Evolutionary conservation across 345 rosid genomes (phyloP).

Genomic region (Mercurialis annua): DNA sequence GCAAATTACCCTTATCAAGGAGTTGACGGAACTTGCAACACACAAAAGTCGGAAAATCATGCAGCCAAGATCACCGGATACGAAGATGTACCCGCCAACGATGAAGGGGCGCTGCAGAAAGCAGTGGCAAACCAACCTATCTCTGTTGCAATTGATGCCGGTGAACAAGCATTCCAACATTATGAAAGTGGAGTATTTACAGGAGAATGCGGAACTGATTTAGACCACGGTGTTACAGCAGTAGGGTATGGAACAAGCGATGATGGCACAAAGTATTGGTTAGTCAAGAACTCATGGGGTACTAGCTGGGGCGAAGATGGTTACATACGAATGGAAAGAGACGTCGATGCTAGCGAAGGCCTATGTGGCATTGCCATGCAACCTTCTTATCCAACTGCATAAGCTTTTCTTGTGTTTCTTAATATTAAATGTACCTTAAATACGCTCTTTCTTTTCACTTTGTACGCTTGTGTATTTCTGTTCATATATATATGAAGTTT

Average conservation of each 20-base stretch:
- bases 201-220: conserved; percentile 18
- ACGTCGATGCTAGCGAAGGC: conserved; percentile 11
- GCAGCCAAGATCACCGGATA: conserved; percentile 14
- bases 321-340: conserved; percentile 21
- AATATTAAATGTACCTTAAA: background rate
- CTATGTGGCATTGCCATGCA: conserved; percentile 30
- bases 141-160: conserved; percentile 26
- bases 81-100: conserved; percentile 20
- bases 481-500: background rate
- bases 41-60: background rate
- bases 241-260: conserved; percentile 21
- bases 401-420: background rate
- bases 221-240: conserved; percentile 24
- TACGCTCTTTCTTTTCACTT: background rate
- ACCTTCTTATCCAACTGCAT: conserved; percentile 28
- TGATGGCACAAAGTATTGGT: conserved; percentile 21
- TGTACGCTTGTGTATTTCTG: background rate
- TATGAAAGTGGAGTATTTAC: conserved; percentile 23
- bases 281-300: conserved; percentile 32
- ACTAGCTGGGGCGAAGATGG: conserved; percentile 23
- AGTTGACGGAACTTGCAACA: conserved; percentile 14
- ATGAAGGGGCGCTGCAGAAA: conserved; percentile 15
- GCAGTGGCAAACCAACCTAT: conserved; percentile 28
- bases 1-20: conserved; percentile 26
- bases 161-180: conserved; percentile 20